A percentile compares a stretch with the other conserved stretches of the same genome.
These are phyloP conservation scores for Lasiodiplodia sp. DNA, from an alignment of 2,329 filamentous ascomycete genomes.

Conservation along the genomic window DNA sequence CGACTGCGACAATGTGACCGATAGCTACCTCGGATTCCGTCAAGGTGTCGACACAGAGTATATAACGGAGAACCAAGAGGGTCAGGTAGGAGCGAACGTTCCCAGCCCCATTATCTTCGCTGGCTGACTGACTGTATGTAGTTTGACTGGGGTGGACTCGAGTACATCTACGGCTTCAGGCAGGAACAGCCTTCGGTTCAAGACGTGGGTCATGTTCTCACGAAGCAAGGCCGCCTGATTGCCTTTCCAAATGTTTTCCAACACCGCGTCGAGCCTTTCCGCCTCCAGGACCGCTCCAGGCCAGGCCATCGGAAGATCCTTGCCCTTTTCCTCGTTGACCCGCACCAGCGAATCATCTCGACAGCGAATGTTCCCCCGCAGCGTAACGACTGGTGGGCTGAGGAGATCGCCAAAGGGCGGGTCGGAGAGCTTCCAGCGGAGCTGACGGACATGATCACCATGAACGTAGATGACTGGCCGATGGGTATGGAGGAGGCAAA, in stretches of 20 bases:
- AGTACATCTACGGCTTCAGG: slow-evolving; percentile 47
- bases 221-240: slow-evolving; percentile 58
- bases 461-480: slow-evolving; percentile 21
- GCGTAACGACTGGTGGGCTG: slow-evolving; percentile 55
- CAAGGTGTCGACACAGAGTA: slow-evolving; percentile 37
- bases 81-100: slow-evolving; percentile 2
- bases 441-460: slow-evolving; percentile 32
- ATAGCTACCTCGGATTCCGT: slow-evolving; percentile 60
- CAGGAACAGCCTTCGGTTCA: slow-evolving; percentile 50
- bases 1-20: slow-evolving; percentile 64
- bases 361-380: slow-evolving; percentile 62
- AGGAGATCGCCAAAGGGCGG: slow-evolving; percentile 31
- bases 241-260: slow-evolving; percentile 64
- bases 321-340: slow-evolving; percentile 67
- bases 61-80: not conserved
- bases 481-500: slow-evolving; percentile 35
- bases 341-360: slow-evolving; percentile 58
- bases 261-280: slow-evolving; percentile 60
- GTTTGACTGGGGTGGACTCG: slow-evolving; percentile 45
- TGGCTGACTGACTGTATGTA: slow-evolving; percentile 42
- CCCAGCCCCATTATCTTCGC: slow-evolving; percentile 33
- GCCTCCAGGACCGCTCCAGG: slow-evolving; percentile 57
- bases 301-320: slow-evolving; percentile 65
- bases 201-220: slow-evolving; percentile 58
- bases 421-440: slow-evolving; percentile 32